A percentile compares a stretch with the other conserved stretches of the same genome.
phyloP scores from a whole-genome alignment of 495 filamentous ascomycete genomes.

The Aspergillus olivimuriae region DNA sequence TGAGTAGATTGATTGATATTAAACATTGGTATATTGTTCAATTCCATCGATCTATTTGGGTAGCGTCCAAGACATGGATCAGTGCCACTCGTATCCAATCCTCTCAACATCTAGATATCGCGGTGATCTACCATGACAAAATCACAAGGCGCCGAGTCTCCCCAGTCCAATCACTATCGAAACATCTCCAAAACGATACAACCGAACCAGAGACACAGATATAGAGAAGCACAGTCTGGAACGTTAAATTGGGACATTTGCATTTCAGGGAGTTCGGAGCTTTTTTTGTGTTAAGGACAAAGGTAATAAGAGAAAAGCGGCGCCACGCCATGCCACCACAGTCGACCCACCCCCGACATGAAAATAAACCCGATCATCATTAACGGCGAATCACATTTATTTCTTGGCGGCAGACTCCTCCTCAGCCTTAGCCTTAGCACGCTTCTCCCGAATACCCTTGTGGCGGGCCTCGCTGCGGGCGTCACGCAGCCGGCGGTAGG shows the following conservation, averaged over 20 bases:
- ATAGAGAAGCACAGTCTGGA: background rate
- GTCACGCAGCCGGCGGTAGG: constrained; percentile 78
- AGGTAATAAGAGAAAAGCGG: constrained; percentile 27
- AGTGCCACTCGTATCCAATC: no score
- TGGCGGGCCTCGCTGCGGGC: constrained; percentile 79
- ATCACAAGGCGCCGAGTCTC: no score
- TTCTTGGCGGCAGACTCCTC: constrained; percentile 85
- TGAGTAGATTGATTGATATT: no score
- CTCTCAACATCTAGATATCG: no score
- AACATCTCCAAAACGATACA: no score
- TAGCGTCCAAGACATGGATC: no score
- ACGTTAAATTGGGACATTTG: constrained; percentile 31
- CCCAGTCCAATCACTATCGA: no score
- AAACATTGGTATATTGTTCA: no score
- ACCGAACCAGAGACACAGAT: no score
- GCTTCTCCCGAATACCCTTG: constrained; percentile 83
- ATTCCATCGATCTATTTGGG: no score
- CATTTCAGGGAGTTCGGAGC: constrained; percentile 41
- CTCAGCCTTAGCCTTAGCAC: constrained; percentile 84
- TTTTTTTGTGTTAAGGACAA: constrained; percentile 38
- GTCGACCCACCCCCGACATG: constrained; percentile 35
- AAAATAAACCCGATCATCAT: constrained; percentile 45
- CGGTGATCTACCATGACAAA: no score
- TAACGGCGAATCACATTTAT: constrained; percentile 57
- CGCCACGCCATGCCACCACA: constrained; percentile 41